phyloP scores from a whole-genome alignment of 768 basidiomycete species.

The Lactifluus pinguis region DNA sequence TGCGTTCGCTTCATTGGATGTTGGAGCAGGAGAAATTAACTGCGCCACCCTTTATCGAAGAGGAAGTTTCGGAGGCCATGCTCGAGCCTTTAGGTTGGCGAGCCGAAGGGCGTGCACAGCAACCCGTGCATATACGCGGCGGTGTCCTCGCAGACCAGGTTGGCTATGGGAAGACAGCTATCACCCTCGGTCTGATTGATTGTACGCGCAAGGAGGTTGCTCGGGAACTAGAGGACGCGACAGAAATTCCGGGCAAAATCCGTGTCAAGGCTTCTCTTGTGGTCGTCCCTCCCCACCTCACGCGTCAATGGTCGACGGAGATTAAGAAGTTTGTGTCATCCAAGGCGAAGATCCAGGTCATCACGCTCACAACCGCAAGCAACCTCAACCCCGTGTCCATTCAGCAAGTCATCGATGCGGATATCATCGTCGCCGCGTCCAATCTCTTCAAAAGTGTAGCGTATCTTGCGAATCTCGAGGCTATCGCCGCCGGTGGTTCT shows the following conservation, averaged over 20 bases:
- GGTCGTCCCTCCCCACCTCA: slow-evolving; percentile 85
- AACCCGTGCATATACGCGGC: slow-evolving; percentile 67
- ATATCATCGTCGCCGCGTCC: slow-evolving; percentile 80
- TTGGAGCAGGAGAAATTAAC: slow-evolving; percentile 59
- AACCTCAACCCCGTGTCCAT: slow-evolving; percentile 68
- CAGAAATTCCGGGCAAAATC: slow-evolving; percentile 51
- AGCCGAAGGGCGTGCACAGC: slow-evolving; percentile 83
- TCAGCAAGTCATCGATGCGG: slow-evolving; percentile 67
- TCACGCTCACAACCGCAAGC: slow-evolving; percentile 56
- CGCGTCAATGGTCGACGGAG: slow-evolving; percentile 85
- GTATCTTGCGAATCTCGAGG: slow-evolving; percentile 68
- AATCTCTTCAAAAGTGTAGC: slow-evolving; percentile 74
- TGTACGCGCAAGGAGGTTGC: slow-evolving; percentile 48
- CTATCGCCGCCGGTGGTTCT: slow-evolving; percentile 56
- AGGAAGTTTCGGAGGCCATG: slow-evolving; percentile 89
- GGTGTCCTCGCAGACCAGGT: slow-evolving; percentile 95
- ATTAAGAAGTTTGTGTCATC: slow-evolving; percentile 66
- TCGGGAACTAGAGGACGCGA: slow-evolving; percentile 47
- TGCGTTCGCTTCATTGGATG: slow-evolving; percentile 93
- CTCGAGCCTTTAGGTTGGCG: slow-evolving; percentile 85
- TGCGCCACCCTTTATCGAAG: slow-evolving; percentile 74
- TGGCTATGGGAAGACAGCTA: slow-evolving; percentile 95
- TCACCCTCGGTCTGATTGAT: slow-evolving; percentile 84
- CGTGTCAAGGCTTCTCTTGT: slow-evolving; percentile 72
- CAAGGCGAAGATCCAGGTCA: slow-evolving; percentile 45